Conservation (phyloP, 371 early-diverging fungal genomes). For the Mucor ambiguus region DNA sequence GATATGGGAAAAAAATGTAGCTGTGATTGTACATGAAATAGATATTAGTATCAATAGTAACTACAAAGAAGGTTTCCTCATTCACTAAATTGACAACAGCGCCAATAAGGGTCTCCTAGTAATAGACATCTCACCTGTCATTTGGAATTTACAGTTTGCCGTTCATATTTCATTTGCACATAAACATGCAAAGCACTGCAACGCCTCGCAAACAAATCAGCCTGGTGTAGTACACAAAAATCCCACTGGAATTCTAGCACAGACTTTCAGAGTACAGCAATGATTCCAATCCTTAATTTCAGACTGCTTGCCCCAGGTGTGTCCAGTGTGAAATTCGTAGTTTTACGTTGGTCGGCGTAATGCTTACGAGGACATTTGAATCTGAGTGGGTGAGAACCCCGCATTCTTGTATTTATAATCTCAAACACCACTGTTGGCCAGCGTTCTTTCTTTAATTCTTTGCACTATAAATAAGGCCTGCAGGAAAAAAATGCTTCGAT, state of each 20-base stretch:
- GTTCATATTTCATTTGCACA: not conserved
- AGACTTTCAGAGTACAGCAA: not conserved
- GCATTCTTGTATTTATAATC: not conserved
- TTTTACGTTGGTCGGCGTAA: conserved; percentile 1
- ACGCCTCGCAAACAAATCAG: not conserved
- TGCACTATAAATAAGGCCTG: not conserved
- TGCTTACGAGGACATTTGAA: not conserved
- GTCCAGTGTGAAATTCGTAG: not conserved
- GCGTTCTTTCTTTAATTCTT: not conserved
- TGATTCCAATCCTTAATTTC: not conserved
- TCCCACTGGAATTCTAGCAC: not conserved
- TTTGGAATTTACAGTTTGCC: not conserved
- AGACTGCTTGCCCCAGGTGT: not conserved
- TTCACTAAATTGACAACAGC: not conserved
- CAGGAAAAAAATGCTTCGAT: conserved; percentile 1
- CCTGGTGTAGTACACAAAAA: not conserved
- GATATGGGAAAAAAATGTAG: not conserved
- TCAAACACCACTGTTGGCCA: not conserved
- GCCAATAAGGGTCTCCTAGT: no score
- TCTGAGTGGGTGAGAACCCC: not conserved
- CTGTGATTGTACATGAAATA: no score
- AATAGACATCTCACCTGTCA: not conserved
- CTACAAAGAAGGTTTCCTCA: not conserved
- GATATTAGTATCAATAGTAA: not conserved
- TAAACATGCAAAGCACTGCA: conserved; percentile 1